Evolutionary conservation across 2,329 filamentous ascomycete species (phyloP).

Genomic region (Colletotrichum magnum): DNA sequence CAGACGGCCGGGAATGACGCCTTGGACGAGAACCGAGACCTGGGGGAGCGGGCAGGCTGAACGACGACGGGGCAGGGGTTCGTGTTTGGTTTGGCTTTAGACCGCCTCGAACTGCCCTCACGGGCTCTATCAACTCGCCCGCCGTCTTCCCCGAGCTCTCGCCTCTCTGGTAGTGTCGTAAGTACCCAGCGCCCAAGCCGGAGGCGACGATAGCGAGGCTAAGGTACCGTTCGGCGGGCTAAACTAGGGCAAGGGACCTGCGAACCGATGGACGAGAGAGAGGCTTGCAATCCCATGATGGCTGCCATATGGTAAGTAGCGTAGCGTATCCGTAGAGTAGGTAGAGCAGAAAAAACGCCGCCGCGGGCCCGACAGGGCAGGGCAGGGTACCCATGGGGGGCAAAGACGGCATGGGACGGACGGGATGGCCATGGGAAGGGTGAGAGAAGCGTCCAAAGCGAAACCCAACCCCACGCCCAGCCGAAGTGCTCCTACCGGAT

Average conservation of each 20-base stretch:
- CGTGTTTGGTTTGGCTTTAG: slow-evolving; percentile 36
- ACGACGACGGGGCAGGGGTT: slow-evolving; percentile 31
- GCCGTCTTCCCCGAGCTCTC: slow-evolving; percentile 6
- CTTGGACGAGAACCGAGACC: slow-evolving; percentile 29
- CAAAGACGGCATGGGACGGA: not conserved
- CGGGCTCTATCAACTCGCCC: slow-evolving; percentile 33
- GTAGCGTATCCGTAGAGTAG: not conserved
- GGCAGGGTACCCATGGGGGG: not conserved
- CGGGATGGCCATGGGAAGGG: slow-evolving; percentile 3
- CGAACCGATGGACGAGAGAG: slow-evolving; percentile 3
- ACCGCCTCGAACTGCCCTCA: slow-evolving; percentile 38
- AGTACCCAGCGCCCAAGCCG: not conserved
- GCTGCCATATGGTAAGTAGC: slow-evolving; percentile 14
- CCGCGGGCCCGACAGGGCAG: slow-evolving; percentile 1
- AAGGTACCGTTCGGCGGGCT: slow-evolving; percentile 30
- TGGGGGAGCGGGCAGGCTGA: slow-evolving; percentile 16
- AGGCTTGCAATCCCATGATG: slow-evolving; percentile 15
- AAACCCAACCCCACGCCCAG: slow-evolving; percentile 39
- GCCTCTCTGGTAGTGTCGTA: slow-evolving; percentile 5
- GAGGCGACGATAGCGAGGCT: slow-evolving; percentile 5
- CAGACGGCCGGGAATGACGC: slow-evolving; percentile 23
- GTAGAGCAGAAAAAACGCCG: not conserved
- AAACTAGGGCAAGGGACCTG: slow-evolving; percentile 20
- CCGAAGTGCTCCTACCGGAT: slow-evolving; percentile 33
- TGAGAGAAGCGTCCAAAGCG: slow-evolving; percentile 3